These are phyloP conservation scores for Geotrichum ghanense DNA, from an alignment of 805 yeast genomes.

Conservation along the genomic window DNA sequence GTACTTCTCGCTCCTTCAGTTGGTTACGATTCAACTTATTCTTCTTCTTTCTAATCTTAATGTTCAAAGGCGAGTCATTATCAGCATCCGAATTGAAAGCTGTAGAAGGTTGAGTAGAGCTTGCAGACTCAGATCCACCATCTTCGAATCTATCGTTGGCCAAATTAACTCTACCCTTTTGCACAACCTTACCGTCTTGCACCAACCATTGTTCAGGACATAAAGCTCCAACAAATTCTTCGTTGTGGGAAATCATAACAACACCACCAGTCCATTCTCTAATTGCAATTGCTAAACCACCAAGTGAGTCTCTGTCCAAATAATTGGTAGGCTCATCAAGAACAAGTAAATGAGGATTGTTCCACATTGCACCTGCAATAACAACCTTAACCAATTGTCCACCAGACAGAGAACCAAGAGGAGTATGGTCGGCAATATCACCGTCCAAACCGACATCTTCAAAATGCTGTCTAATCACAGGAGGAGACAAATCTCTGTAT, in stretches of 20 bases:
- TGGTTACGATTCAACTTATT: slow-evolving; percentile 97
- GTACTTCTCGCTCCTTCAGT: slow-evolving; percentile 78
- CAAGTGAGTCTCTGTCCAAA: slow-evolving; percentile 93
- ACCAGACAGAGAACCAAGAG: slow-evolving; percentile 92
- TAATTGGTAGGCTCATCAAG: slow-evolving; percentile 98
- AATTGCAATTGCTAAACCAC: slow-evolving; percentile 95
- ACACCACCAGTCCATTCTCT: slow-evolving; percentile 99
- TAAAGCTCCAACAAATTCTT: slow-evolving; percentile 91
- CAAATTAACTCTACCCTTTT: slow-evolving; percentile 66
- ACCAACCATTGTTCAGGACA: slow-evolving; percentile 99
- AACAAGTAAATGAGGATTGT: slow-evolving; percentile 92
- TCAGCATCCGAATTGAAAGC: slow-evolving; percentile 31
- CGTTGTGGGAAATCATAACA: slow-evolving; percentile 95
- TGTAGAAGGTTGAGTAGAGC: slow-evolving; percentile 37
- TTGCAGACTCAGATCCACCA: slow-evolving; percentile 43
- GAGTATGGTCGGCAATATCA: slow-evolving; percentile 97
- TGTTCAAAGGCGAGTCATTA: slow-evolving; percentile 90
- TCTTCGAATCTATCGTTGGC: slow-evolving; percentile 78
- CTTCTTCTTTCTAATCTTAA: slow-evolving; percentile 85
- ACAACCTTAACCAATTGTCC: slow-evolving; percentile 98
- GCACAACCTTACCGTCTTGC: slow-evolving; percentile 81
- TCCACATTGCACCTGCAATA: slow-evolving; percentile 99
- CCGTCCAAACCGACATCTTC: slow-evolving; percentile 97
- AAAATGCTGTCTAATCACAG: slow-evolving; percentile 89
- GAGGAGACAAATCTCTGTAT: slow-evolving; percentile 86